Conservation (phyloP, 129 eudicot species). For the Silybum marianum region DNA sequence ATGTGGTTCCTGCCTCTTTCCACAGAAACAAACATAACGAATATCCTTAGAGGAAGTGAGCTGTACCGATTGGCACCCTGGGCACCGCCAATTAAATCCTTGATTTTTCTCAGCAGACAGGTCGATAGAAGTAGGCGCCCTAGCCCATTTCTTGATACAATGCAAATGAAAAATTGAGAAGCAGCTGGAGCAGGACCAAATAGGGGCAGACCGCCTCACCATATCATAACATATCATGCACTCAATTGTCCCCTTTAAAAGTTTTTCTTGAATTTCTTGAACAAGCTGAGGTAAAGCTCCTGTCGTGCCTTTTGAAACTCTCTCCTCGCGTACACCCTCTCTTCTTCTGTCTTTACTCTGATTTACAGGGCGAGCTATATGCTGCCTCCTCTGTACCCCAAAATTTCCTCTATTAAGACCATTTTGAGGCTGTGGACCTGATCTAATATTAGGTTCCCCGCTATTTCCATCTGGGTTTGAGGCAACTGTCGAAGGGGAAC, state of each 20-base stretch:
- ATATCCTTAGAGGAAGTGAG: conserved; percentile 74
- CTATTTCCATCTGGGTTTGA: conserved; percentile 29
- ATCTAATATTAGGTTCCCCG: conserved; percentile 25
- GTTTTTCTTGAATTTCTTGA: conserved; percentile 90
- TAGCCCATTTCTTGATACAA: conserved; percentile 94
- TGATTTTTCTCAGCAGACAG: conserved; percentile 80
- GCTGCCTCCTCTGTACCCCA: conserved; percentile 46
- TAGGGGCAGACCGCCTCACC: conserved; percentile 85
- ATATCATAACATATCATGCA: conserved; percentile 98
- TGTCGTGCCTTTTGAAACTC: conserved; percentile 24
- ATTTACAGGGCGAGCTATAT: conserved; percentile 32
- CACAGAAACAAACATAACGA: conserved; percentile 83
- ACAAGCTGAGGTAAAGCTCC: conserved; percentile 71
- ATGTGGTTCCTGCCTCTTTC: conserved; percentile 89
- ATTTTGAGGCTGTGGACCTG: conserved; percentile 33
- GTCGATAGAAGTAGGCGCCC: conserved; percentile 91
- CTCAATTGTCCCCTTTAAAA: conserved; percentile 68
- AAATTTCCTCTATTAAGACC: conserved; percentile 20
- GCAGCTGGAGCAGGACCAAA: conserved; percentile 96
- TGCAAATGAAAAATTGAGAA: conserved; percentile 77
- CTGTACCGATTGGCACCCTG: conserved; percentile 95
- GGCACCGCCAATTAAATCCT: conserved; percentile 95
- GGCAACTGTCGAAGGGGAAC: conserved; percentile 13
- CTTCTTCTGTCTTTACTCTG: conserved; percentile 46
- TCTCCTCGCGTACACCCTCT: conserved; percentile 15